Evolutionary conservation across 768 basidiomycete genomes (phyloP).

Genomic region (Tylopilus plumbeoviolaceoides): DNA sequence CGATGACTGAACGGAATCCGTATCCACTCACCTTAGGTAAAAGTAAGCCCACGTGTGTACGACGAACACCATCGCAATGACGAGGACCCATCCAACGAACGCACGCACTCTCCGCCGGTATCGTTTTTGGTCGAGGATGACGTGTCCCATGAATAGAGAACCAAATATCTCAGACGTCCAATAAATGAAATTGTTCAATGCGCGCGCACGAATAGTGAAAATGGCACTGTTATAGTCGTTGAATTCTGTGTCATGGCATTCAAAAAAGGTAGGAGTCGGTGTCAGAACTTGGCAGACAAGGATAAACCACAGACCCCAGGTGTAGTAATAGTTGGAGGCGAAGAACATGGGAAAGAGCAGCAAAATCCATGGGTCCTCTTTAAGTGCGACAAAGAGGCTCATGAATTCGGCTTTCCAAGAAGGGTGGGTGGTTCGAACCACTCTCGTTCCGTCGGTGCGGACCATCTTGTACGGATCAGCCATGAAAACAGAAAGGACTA

Average conservation of each 20-base stretch:
- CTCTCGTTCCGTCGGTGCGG: slow-evolving; percentile 69
- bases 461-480: slow-evolving; percentile 69
- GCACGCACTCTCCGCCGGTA: slow-evolving; percentile 66
- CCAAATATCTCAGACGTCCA: slow-evolving; percentile 78
- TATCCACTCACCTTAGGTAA: slow-evolving; percentile 45
- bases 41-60: slow-evolving; percentile 77
- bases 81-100: slow-evolving; percentile 62
- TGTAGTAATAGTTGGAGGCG: slow-evolving; percentile 80
- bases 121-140: slow-evolving; percentile 54
- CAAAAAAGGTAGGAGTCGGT: background rate
- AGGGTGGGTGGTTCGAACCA: slow-evolving; percentile 55
- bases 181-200: slow-evolving; percentile 75
- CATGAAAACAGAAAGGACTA: slow-evolving; percentile 63
- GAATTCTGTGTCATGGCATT: slow-evolving; percentile 51
- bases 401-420: slow-evolving; percentile 74
- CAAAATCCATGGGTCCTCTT: slow-evolving; percentile 67
- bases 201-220: slow-evolving; percentile 77
- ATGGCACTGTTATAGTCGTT: slow-evolving; percentile 75
- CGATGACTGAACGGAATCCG: too few relatives aligned
- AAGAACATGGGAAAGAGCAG: slow-evolving; percentile 85
- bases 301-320: slow-evolving; percentile 58
- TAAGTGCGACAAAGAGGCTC: slow-evolving; percentile 63
- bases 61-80: slow-evolving; percentile 61
- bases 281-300: background rate
- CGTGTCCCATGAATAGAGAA: slow-evolving; percentile 63